Conservation (phyloP, 129 eudicot species). For the Flaveria brownii region DNA sequence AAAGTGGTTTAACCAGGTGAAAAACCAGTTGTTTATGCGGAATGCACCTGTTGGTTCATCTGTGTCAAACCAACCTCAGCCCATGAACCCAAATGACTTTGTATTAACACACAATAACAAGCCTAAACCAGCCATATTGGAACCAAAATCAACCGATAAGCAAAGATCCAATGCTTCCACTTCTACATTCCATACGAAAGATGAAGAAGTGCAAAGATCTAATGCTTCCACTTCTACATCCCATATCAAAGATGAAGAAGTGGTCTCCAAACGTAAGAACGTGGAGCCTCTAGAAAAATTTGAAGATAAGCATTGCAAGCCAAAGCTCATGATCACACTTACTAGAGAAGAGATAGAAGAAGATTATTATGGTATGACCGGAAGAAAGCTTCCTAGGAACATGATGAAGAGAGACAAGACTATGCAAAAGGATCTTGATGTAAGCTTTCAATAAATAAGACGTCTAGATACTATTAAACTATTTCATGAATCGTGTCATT, state of each 20-base stretch:
- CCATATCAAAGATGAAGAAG: not conserved
- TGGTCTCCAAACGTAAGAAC: not conserved
- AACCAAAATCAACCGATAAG: not conserved
- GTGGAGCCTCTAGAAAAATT: not conserved
- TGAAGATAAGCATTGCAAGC: not conserved
- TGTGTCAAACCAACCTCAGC: slow-evolving; percentile 3
- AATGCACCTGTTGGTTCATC: not conserved
- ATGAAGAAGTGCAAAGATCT: not conserved
- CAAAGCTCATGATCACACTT: slow-evolving; percentile 8
- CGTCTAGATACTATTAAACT: not conserved
- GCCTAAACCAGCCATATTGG: slow-evolving; percentile 13
- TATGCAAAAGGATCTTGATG: slow-evolving; percentile 25
- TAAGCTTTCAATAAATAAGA: slow-evolving; percentile 13
- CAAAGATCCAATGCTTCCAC: not conserved
- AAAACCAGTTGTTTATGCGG: not conserved
- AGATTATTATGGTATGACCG: slow-evolving; percentile 22
- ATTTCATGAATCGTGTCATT: not conserved
- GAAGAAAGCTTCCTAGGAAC: slow-evolving; percentile 28
- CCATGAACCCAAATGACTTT: not conserved
- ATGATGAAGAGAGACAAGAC: slow-evolving; percentile 18
- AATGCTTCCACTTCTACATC: slow-evolving; percentile 5
- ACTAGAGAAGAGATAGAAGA: slow-evolving; percentile 38
- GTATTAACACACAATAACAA: not conserved
- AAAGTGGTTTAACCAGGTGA: slow-evolving; percentile 8
- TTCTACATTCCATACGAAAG: not conserved